Conservation (phyloP, 352 stramenopile species). For the Phytophthora uliginosa region DNA sequence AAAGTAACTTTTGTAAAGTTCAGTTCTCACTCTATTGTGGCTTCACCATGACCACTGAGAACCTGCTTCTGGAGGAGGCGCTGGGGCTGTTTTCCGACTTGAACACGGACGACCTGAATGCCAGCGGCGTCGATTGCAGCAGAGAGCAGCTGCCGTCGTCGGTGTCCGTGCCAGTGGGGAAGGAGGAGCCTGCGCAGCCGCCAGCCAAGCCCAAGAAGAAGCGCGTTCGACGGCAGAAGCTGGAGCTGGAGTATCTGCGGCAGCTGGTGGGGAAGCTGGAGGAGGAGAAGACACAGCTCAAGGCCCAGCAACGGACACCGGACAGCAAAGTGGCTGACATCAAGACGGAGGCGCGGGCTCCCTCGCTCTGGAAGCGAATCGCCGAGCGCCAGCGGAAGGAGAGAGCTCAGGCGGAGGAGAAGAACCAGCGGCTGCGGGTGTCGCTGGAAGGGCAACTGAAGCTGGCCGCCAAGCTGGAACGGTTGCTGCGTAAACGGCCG, state of each 20-base stretch:
- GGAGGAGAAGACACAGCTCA: slow-evolving; percentile 28
- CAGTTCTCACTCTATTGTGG: not conserved
- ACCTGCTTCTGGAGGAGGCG: not conserved
- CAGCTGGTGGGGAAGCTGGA: slow-evolving; percentile 42
- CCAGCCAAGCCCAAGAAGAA: slow-evolving; percentile 44
- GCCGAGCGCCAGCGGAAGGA: slow-evolving; percentile 39
- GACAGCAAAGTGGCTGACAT: not conserved
- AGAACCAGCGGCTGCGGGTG: slow-evolving; percentile 41
- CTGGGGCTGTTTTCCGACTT: not conserved
- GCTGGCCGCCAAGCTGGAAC: slow-evolving; percentile 44
- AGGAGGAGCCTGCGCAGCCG: not conserved
- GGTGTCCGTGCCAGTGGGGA: not conserved
- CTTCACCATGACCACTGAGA: not conserved
- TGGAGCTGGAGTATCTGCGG: slow-evolving; percentile 51
- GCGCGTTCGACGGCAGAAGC: slow-evolving; percentile 42
- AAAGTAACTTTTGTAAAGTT: not conserved
- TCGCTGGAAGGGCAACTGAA: slow-evolving; percentile 47
- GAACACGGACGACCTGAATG: not conserved
- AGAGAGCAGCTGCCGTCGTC: not conserved
- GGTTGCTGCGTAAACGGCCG: slow-evolving; percentile 31
- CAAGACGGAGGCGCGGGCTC: not conserved
- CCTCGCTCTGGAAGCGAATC: slow-evolving; percentile 41
- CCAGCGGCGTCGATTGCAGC: not conserved
- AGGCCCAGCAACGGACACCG: slow-evolving; percentile 8
- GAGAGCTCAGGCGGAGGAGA: slow-evolving; percentile 31